Conservation (phyloP, 805 yeast species). For the Metschnikowia continentalis region DNA sequence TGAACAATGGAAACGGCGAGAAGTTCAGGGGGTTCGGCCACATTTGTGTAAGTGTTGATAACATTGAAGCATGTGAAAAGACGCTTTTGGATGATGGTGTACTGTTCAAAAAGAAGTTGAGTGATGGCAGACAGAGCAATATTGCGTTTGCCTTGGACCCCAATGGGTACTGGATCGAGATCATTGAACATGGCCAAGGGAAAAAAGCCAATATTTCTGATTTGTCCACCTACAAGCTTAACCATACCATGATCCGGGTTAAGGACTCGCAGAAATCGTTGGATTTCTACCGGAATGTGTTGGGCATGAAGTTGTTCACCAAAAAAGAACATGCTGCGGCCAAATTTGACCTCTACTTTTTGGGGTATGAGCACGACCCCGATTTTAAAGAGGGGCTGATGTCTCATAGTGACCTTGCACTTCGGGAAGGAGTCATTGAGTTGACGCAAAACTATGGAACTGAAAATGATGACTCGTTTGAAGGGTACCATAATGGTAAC, state of each 20-base stretch:
- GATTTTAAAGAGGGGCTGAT: constrained; percentile 42
- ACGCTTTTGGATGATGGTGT: constrained; percentile 60
- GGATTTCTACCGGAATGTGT: constrained; percentile 69
- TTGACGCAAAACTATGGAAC: constrained; percentile 96
- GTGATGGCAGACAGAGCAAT: constrained; percentile 88
- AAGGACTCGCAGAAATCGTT: constrained; percentile 77
- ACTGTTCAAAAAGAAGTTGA: constrained; percentile 71
- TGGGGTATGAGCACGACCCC: constrained; percentile 60
- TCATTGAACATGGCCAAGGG: constrained; percentile 55
- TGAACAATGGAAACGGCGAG: constrained; percentile 79
- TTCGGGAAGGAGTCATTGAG: constrained; percentile 72
- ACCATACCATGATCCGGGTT: constrained; percentile 91
- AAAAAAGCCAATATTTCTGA: constrained; percentile 41
- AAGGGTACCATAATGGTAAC: constrained; percentile 79
- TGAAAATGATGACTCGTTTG: constrained; percentile 68
- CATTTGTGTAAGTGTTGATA: constrained; percentile 81
- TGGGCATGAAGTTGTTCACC: constrained; percentile 75
- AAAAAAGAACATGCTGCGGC: constrained; percentile 59
- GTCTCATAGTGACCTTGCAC: constrained; percentile 28
- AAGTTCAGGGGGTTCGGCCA: constrained; percentile 94
- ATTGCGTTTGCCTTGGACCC: constrained; percentile 96
- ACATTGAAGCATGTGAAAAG: constrained; percentile 60
- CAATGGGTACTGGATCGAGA: constrained; percentile 95
- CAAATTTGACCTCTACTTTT: constrained; percentile 78
- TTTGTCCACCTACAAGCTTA: constrained; percentile 48